Percentiles rank a stretch among this genome's conserved stretches.
phyloP scores from a whole-genome alignment of 345 rosid species.

The Angophora floribunda region DNA sequence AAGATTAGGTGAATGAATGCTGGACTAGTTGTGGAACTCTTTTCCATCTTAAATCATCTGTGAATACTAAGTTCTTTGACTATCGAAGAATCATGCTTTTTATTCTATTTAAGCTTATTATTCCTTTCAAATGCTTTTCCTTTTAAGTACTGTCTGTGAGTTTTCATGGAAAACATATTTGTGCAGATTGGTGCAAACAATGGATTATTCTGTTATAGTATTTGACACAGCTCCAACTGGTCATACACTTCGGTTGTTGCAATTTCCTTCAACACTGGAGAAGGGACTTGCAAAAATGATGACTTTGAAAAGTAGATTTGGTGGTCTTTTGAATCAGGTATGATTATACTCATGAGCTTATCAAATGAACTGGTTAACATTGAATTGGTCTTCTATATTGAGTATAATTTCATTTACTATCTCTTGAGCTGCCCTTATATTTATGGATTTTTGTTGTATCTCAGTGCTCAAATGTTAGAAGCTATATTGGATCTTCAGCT shows the following conservation, averaged over 20 bases:
- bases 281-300: constrained; percentile 89
- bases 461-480: neutral
- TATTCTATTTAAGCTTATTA: neutral
- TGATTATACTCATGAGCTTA: neutral
- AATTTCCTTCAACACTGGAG: constrained; percentile 91
- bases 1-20: neutral
- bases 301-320: constrained; percentile 87
- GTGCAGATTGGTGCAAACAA: constrained; percentile 88
- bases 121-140: neutral
- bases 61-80: neutral
- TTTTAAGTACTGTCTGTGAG: neutral
- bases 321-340: constrained; percentile 94
- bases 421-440: neutral
- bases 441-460: neutral
- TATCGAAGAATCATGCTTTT: neutral
- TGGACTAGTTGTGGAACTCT: neutral
- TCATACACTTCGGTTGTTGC: constrained; percentile 89
- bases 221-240: constrained; percentile 99
- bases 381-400: neutral
- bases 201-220: constrained; percentile 93
- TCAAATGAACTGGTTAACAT: neutral
- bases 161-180: neutral
- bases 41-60: neutral
- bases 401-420: neutral
- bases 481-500: neutral